Evolutionary conservation across 306 rosid species (phyloP), one percentile per base, ranked within the genome.

Genomic region (Prunus mira): DNA sequence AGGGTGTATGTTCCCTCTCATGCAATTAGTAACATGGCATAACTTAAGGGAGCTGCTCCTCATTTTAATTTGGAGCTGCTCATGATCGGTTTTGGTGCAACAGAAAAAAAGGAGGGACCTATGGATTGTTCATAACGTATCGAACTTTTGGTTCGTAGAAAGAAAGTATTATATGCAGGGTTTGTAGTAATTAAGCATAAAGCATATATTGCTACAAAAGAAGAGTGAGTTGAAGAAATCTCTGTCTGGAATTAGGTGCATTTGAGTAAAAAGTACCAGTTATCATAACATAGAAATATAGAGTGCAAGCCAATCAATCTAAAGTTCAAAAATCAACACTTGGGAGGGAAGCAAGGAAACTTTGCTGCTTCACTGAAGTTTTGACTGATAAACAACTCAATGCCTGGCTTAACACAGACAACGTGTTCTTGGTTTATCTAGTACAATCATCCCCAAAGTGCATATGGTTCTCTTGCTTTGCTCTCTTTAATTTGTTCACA

Each of bases 31-130:
- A 22, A 41, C 76, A 58, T 72, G 67, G 56, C 66, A 56, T 38
- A 58, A 56, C 76, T 56, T n/a, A 54, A 52, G 51, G 65, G 46
- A 69, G 46, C 25, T 27, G 74, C 43, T 69, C 74, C 41, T 34
- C 41, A 34, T 34, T 17, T 69, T 18, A n/a, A 7, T 69, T 28
- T 27, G 2, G 15, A 20, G 24, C 38, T 20, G 9, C 38, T 60
- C 22, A 56, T 72, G 41, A 56, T 38, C 56, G 76, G 24, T 24
- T 22, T 47, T 57, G 51, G 32, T 19, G 75, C 22, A 38, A 7
- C 43, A 6, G 15, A 15, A 28, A n/a, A 7, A 30, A 63, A 63
- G 67, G 22, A 63, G 13, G 67, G 67, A 6, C 45, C 45, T 7
- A 17, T 24, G 10, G 3, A 7, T 71, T 54, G 67, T 41, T 52